Percentiles rank a stretch among this genome's conserved stretches.
Conservation (phyloP, 805 yeast species). For the Clavispora asparagi region DNA sequence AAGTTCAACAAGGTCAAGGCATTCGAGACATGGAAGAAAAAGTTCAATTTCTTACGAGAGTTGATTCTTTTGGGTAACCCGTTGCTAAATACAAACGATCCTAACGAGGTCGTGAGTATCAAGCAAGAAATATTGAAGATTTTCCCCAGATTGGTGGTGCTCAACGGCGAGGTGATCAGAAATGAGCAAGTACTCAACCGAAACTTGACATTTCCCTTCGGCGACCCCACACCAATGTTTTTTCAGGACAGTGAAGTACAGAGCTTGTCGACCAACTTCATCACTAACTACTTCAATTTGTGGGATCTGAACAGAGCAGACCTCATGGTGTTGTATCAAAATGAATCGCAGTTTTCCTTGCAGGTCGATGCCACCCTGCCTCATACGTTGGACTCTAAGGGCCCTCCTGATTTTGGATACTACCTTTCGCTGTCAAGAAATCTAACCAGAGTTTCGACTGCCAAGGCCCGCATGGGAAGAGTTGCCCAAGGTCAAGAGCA, state of each 20-base stretch:
- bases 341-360: constrained; percentile 78
- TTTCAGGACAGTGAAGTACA: constrained; percentile 76
- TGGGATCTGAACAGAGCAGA: constrained; percentile 82
- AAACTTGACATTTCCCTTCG: constrained; percentile 53
- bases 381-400: constrained; percentile 22
- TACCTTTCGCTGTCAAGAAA: constrained; percentile 77
- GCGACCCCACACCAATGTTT: constrained; percentile 57
- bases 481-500: constrained; percentile 65
- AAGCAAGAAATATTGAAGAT: constrained; percentile 58
- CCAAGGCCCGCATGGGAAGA: constrained; percentile 51
- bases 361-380: constrained; percentile 74
- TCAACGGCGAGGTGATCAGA: constrained; percentile 76
- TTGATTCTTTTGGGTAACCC: constrained; percentile 79
- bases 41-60: constrained; percentile 69
- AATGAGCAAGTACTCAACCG: constrained; percentile 57
- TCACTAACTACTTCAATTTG: constrained; percentile 64
- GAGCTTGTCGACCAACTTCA: constrained; percentile 66
- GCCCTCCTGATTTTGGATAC: constrained; percentile 49
- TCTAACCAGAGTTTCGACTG: constrained; percentile 54
- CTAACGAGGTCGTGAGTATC: constrained; percentile 34
- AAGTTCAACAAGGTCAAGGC: constrained; percentile 51
- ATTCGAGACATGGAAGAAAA: constrained; percentile 73
- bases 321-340: constrained; percentile 68
- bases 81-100: constrained; percentile 34
- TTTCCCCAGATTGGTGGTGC: constrained; percentile 75